phyloP scores from a whole-genome alignment of 805 yeast genomes.

The Lachancea sp. region DNA sequence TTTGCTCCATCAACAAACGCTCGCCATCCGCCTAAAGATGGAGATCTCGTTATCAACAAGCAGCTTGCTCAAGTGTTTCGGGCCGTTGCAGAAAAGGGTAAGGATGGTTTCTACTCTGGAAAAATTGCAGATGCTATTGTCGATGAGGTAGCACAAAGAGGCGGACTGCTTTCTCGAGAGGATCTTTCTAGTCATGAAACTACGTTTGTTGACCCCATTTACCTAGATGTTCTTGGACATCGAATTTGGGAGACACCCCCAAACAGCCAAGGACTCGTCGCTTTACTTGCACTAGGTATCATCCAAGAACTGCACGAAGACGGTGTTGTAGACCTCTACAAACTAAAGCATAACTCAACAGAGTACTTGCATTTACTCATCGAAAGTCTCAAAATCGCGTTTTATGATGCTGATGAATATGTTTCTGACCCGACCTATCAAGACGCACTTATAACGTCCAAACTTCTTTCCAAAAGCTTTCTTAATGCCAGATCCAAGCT shows the following conservation, averaged over 20 bases:
- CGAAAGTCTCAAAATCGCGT: conserved; percentile 65
- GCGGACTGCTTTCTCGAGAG: conserved; percentile 49
- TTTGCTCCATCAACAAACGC: conserved; percentile 36
- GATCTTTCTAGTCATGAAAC: conserved; percentile 57
- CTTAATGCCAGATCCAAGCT: conserved; percentile 44
- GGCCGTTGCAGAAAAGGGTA: conserved; percentile 50
- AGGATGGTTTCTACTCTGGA: conserved; percentile 64
- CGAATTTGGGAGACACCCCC: conserved; percentile 80
- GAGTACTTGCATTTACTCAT: conserved; percentile 65
- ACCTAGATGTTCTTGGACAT: conserved; percentile 44
- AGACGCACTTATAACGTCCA: conserved; percentile 32
- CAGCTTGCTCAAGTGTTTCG: conserved; percentile 49
- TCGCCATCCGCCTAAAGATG: conserved; percentile 46
- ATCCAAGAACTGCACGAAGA: conserved; percentile 47
- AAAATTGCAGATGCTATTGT: conserved; percentile 62
- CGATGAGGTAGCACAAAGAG: conserved; percentile 42
- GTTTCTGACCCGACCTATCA: conserved; percentile 55
- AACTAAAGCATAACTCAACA: conserved; percentile 55
- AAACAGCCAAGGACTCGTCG: conserved; percentile 75
- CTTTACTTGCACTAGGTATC: conserved; percentile 62
- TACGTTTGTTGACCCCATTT: conserved; percentile 59
- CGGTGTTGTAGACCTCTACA: conserved; percentile 39
- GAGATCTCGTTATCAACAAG: conserved; percentile 50
- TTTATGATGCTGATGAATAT: conserved; percentile 68
- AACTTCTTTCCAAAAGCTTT: conserved; percentile 44